phyloP scores from a whole-genome alignment of 2,329 filamentous ascomycete genomes.

The Ophiocordyceps camponoti-floridani region DNA sequence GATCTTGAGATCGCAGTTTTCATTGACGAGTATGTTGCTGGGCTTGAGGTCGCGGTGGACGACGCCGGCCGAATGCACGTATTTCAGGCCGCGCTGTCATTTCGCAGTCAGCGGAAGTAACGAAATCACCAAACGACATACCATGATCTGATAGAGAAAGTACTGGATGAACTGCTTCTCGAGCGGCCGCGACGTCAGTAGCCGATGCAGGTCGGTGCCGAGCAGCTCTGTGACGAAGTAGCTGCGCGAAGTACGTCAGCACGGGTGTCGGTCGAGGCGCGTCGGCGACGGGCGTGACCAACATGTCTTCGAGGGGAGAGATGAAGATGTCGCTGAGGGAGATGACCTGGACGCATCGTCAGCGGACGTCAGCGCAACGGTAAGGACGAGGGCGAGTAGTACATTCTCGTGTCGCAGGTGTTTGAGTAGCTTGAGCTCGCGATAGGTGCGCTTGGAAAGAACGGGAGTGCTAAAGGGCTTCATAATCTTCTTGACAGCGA shows the following conservation, averaged over 20 bases:
- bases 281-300: slow-evolving; percentile 15
- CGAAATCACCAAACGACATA: too few species aligned
- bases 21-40: slow-evolving; percentile 98
- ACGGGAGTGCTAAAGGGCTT: slow-evolving; percentile 99
- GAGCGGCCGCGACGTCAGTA: slow-evolving; percentile 84
- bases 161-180: slow-evolving; percentile 99
- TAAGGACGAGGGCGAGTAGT: slow-evolving; percentile 5
- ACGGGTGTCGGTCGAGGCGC: slow-evolving; percentile 18
- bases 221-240: slow-evolving; percentile 98
- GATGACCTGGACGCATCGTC: slow-evolving; percentile 48
- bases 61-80: slow-evolving; percentile 95
- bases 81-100: slow-evolving; percentile 79
- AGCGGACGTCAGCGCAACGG: not conserved
- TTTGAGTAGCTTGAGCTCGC: slow-evolving; percentile 93
- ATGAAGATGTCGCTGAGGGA: slow-evolving; percentile 99
- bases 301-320: slow-evolving; percentile 97
- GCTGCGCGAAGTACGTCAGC: too few species aligned
- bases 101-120: not conserved
- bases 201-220: slow-evolving; percentile 86
- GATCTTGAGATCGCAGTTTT: slow-evolving; percentile 99
- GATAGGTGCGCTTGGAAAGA: slow-evolving; percentile 90
- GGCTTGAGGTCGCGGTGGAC: too few species aligned
- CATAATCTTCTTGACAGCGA: slow-evolving; percentile 99
- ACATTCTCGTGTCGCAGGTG: slow-evolving; percentile 96
- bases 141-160: slow-evolving; percentile 97